Base-by-base conservation (phyloP, 148 eudicot species). In the Linanthus parryae region DNA sequence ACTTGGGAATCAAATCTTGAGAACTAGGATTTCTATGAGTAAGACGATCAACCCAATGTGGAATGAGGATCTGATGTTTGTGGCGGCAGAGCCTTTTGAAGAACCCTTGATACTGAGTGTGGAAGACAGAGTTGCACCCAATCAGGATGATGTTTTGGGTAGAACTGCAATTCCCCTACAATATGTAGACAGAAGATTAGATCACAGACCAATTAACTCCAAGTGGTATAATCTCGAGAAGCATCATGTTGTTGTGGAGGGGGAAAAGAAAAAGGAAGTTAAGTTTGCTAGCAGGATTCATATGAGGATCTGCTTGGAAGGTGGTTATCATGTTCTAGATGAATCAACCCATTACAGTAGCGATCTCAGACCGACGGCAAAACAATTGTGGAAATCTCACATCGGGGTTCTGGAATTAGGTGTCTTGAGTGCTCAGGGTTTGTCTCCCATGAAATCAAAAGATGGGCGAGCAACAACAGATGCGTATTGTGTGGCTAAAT, bases 401-500 rank as follows among this genome's bases (percentile, higher is more conserved):
- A 64, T 64, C 25, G 68, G 61, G 24, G 68, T 64, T 34, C 25
- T 64, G 44, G 68, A 64, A 64, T 37, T 64, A 18, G 68, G 68
- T 1, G 18, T 64, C 25, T 28, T 64, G 56, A 64, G 40, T 64
- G 68, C 68, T 15, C 33, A 48, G 5, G 68, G 68, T 1, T 44
- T 64, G 23, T 44, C 59, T 8, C 68, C 68, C 2, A 64, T 64
- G 68, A 64, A 64, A 25, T 39, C 49, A 9, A 64, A 53, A 40
- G 68, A 64, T 23, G 68, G 68, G 20, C 52, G 68, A 23, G 61
- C 59, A 7, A 56, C 68, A 3, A 53, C 68, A 0, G 68, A 64
- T 56, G 58, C 68, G 9, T 82, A 82, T 51, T 82, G 88, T 78
- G 82, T 80, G 52, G 85, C 85, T 7, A 80, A 80, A 48, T 80